Evolutionary conservation across 257 asterid species (phyloP).

Genomic region (Thymus quinquecostatus): DNA sequence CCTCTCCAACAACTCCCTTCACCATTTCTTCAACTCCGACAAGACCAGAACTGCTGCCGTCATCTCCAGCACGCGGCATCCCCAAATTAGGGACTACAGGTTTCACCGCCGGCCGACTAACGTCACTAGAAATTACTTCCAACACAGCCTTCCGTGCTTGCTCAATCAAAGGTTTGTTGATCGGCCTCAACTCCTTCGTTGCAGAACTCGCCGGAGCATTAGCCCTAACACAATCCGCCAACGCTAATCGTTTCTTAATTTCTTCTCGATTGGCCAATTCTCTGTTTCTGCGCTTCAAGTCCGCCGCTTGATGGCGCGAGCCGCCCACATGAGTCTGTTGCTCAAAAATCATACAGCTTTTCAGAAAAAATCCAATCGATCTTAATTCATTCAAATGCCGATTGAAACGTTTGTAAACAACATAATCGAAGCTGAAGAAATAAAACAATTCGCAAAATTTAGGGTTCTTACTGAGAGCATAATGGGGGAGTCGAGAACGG

Average conservation of each 20-base stretch:
- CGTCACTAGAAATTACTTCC: slow-evolving; percentile 38
- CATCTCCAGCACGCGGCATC: slow-evolving; percentile 16
- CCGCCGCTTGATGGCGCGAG: slow-evolving; percentile 61
- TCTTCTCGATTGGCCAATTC: slow-evolving; percentile 48
- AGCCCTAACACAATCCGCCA: slow-evolving; percentile 40
- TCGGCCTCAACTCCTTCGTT: slow-evolving; percentile 27
- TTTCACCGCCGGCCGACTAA: slow-evolving; percentile 33
- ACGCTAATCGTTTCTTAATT: slow-evolving; percentile 55
- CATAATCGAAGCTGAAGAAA: background rate
- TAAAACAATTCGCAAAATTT: background rate
- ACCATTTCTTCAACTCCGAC: slow-evolving; percentile 35
- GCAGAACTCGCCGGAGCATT: slow-evolving; percentile 20
- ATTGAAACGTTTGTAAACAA: background rate
- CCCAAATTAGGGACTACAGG: slow-evolving; percentile 22
- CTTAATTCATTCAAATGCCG: background rate
- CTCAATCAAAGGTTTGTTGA: slow-evolving; percentile 49
- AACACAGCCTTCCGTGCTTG: slow-evolving; percentile 50
- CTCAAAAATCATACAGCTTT: slow-evolving; percentile 14
- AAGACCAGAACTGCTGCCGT: slow-evolving; percentile 19
- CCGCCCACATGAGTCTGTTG: slow-evolving; percentile 63
- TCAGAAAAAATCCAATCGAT: background rate
- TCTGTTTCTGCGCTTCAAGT: slow-evolving; percentile 47
- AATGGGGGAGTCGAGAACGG: slow-evolving; percentile 66
- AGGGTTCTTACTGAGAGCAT: slow-evolving; percentile 55
- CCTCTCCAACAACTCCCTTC: slow-evolving; percentile 29